Percentiles rank a stretch among this genome's conserved stretches.
phyloP scores from a whole-genome alignment of 2,329 filamentous ascomycete genomes.

The Sporothrix phasma region DNA sequence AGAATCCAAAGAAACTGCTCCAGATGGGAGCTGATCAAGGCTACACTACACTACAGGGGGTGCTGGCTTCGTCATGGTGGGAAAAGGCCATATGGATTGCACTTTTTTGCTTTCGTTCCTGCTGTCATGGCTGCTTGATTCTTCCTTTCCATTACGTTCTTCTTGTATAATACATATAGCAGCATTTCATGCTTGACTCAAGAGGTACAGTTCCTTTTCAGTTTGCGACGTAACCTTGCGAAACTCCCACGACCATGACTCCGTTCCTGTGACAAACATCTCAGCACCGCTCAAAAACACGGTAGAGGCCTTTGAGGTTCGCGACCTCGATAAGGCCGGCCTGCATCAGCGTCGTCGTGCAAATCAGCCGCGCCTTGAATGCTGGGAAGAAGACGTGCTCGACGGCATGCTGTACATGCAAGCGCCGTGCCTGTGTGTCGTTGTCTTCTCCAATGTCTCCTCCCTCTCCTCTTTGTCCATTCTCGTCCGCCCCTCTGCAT shows the following conservation, averaged over 20 bases:
- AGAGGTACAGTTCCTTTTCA: neutral
- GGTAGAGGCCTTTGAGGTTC: conserved; percentile 82
- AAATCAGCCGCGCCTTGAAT: conserved; percentile 71
- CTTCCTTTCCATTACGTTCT: conserved; percentile 17
- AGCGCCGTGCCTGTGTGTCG: conserved; percentile 48
- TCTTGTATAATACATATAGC: conserved; percentile 17
- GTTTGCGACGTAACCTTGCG: neutral
- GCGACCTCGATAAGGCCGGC: conserved; percentile 75
- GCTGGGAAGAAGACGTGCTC: conserved; percentile 87
- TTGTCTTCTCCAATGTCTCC: conserved; percentile 31
- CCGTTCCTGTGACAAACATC: neutral
- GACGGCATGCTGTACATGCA: conserved; percentile 62
- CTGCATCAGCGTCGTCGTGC: conserved; percentile 66
- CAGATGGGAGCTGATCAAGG: too few species aligned
- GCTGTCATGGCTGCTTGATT: conserved; percentile 7
- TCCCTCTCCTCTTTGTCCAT: conserved; percentile 18
- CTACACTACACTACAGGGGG: too few species aligned
- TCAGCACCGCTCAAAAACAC: conserved; percentile 88
- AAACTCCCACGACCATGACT: neutral
- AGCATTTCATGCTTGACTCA: neutral
- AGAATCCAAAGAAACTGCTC: too few species aligned
- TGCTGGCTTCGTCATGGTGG: neutral
- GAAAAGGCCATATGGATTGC: too few species aligned
- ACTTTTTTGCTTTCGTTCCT: conserved; percentile 10
- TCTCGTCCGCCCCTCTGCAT: too few species aligned